A percentile compares a stretch with the other conserved stretches of the same genome.
Evolutionary conservation across 2,329 filamentous ascomycete genomes (phyloP).

Genomic region (Graphiopsis chlorocephala): DNA sequence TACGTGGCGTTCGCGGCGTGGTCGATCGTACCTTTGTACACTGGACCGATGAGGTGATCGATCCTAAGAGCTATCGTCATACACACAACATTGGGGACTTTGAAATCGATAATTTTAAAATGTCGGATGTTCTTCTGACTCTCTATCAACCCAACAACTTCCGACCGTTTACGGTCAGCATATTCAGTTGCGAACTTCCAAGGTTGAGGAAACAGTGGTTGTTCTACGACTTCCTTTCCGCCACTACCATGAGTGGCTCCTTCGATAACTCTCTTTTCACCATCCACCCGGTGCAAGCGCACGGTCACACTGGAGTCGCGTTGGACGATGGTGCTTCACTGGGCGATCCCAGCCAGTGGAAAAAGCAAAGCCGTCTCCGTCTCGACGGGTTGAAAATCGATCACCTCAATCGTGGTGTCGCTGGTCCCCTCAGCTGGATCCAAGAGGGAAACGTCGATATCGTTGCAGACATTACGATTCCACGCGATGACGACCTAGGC

Average conservation of each 20-base stretch:
- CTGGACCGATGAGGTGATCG: constrained; percentile 63
- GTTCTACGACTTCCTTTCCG: constrained; percentile 94
- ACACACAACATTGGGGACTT: constrained; percentile 90
- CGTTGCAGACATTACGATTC: constrained; percentile 91
- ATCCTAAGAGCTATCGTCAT: constrained; percentile 84
- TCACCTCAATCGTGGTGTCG: constrained; percentile 87
- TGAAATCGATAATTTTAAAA: constrained; percentile 93
- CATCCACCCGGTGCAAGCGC: constrained; percentile 89
- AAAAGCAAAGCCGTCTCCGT: constrained; percentile 88
- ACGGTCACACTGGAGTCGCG: constrained; percentile 69
- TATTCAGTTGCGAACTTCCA: constrained; percentile 92
- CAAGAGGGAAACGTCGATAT: constrained; percentile 97
- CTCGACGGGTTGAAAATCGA: constrained; percentile 95
- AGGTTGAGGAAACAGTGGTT: constrained; percentile 93
- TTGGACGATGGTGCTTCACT: constrained; percentile 57
- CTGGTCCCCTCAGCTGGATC: constrained; percentile 96
- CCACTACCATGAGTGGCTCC: constrained; percentile 92
- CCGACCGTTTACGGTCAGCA: constrained; percentile 91
- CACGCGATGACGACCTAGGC: constrained; percentile 80
- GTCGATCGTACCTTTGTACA: constrained; percentile 82
- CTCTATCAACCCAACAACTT: constrained; percentile 88
- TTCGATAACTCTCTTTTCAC: constrained; percentile 96
- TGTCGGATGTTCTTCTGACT: constrained; percentile 89
- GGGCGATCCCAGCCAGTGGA: constrained; percentile 74
- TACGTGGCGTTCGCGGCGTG: constrained; percentile 89